Evolutionary conservation across 805 yeast species (phyloP).

Genomic region (Wickerhamiella australiensis): DNA sequence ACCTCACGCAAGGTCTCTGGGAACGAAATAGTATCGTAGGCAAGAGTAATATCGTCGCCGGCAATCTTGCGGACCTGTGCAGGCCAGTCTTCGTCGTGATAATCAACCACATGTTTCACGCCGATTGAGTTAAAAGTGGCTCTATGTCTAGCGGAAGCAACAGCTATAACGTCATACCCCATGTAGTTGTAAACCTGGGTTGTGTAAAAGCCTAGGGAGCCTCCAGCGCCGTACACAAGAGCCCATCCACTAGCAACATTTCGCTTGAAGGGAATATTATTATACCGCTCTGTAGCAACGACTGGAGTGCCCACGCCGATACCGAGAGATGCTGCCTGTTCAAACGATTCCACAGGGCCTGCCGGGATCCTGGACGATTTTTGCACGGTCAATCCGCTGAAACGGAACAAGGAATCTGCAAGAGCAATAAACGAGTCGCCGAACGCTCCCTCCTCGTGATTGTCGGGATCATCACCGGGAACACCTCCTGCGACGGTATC

Average conservation of each 20-base stretch:
- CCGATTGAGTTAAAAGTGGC: constrained; percentile 35
- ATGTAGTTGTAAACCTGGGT: constrained; percentile 47
- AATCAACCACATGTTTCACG: constrained; percentile 41
- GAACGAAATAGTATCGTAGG: constrained; percentile 22
- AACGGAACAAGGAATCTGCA: constrained; percentile 28
- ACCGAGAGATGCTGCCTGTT: constrained; percentile 53
- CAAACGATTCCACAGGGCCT: constrained; percentile 39
- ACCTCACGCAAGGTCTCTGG: constrained; percentile 16
- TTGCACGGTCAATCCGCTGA: constrained; percentile 22
- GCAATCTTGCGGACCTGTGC: constrained; percentile 31
- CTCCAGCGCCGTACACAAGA: constrained; percentile 38
- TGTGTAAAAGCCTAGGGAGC: constrained; percentile 46
- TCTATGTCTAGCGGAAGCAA: constrained; percentile 40
- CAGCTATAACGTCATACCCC: constrained; percentile 37
- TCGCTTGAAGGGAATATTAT: constrained; percentile 26
- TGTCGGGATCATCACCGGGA: constrained; percentile 33
- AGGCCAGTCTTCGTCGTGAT: constrained; percentile 34
- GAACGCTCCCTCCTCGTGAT: constrained; percentile 43
- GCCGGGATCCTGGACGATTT: constrained; percentile 26
- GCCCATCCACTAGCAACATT: constrained; percentile 18
- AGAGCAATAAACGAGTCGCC: constrained; percentile 39
- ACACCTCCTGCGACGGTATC: constrained; percentile 42
- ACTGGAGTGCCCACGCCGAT: constrained; percentile 42
- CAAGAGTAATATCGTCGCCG: constrained; percentile 21
- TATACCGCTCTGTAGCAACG: constrained; percentile 28